These are phyloP conservation scores for Pinus albicaulis DNA, from an alignment of 75 land plant genomes.

Conservation along the genomic window DNA sequence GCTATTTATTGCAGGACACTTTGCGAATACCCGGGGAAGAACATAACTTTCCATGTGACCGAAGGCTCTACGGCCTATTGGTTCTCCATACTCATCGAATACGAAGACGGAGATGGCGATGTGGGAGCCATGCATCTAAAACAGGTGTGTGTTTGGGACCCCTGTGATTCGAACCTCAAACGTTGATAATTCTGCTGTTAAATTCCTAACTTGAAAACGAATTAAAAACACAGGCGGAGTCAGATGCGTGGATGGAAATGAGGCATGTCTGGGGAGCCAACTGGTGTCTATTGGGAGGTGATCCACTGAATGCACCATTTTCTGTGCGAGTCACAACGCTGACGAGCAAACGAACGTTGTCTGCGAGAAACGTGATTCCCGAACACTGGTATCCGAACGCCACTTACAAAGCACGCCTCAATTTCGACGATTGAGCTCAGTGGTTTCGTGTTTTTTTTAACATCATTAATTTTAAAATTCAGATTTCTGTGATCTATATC, in stretches of 20 bases:
- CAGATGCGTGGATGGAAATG: too few relatives aligned
- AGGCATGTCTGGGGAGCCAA: slow-evolving; percentile 78
- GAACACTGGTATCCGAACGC: slow-evolving; percentile 67
- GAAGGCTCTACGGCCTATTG: slow-evolving; percentile 74
- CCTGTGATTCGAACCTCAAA: too few relatives aligned
- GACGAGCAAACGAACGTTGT: slow-evolving; percentile 11
- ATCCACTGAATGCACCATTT: slow-evolving; percentile 67
- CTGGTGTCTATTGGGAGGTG: slow-evolving; percentile 60
- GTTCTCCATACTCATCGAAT: slow-evolving; percentile 17
- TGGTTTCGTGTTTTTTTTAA: too few relatives aligned
- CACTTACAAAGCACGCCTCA: slow-evolving; percentile 70
- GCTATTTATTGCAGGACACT: slow-evolving; percentile 33
- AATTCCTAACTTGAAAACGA: too few relatives aligned
- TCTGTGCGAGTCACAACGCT: slow-evolving; percentile 63
- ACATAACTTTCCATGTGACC: slow-evolving; percentile 29
- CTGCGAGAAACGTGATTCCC: slow-evolving; percentile 72
- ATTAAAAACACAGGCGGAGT: too few relatives aligned
- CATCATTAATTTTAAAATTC: too few relatives aligned
- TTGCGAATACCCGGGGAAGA: slow-evolving; percentile 51
- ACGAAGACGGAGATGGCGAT: too few relatives aligned
- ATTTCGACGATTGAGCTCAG: slow-evolving; percentile 19
- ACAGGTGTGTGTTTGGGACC: slow-evolving; percentile 21
- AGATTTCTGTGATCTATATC: too few relatives aligned
- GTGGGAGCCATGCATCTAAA: slow-evolving; percentile 23
- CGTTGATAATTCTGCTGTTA: too few relatives aligned